Conservation (phyloP, 441 rosid species). For the Manihot esculenta region DNA sequence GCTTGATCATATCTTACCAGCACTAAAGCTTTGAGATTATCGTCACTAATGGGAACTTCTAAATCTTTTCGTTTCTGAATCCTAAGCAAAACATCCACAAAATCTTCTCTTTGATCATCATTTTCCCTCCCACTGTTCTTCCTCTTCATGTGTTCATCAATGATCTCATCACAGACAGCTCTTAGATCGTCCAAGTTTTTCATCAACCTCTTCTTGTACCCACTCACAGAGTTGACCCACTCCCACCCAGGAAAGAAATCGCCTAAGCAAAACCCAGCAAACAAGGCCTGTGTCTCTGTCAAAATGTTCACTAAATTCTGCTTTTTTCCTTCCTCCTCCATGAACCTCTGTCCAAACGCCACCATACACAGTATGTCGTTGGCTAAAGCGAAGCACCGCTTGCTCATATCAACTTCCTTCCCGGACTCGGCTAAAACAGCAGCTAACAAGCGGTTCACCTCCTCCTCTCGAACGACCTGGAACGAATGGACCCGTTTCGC, state of each 20-base stretch:
- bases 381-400: conserved; percentile 23
- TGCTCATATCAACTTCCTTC: conserved; percentile 30
- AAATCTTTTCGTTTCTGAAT: conserved; percentile 23
- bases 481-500: conserved; percentile 29
- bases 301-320: conserved; percentile 20
- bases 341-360: conserved; percentile 34
- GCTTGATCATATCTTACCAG: conserved; percentile 18
- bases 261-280: conserved; percentile 33
- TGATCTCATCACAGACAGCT: conserved; percentile 32
- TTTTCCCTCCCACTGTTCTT: neutral
- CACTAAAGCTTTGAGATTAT: conserved; percentile 38
- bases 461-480: conserved; percentile 29
- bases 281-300: conserved; percentile 29
- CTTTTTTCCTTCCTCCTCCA: conserved; percentile 15
- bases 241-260: conserved; percentile 36
- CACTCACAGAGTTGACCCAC: conserved; percentile 25
- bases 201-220: conserved; percentile 27
- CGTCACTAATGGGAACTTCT: conserved; percentile 35
- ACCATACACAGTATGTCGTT: conserved; percentile 29
- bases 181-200: conserved; percentile 26
- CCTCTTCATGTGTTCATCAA: conserved; percentile 25
- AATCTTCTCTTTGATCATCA: conserved; percentile 22
- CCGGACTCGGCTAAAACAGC: conserved; percentile 8
- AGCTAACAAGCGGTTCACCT: conserved; percentile 30
- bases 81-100: conserved; percentile 34